Base-by-base conservation (phyloP, 2,329 filamentous ascomycete genomes). In the Colletotrichum sp. region DNA sequence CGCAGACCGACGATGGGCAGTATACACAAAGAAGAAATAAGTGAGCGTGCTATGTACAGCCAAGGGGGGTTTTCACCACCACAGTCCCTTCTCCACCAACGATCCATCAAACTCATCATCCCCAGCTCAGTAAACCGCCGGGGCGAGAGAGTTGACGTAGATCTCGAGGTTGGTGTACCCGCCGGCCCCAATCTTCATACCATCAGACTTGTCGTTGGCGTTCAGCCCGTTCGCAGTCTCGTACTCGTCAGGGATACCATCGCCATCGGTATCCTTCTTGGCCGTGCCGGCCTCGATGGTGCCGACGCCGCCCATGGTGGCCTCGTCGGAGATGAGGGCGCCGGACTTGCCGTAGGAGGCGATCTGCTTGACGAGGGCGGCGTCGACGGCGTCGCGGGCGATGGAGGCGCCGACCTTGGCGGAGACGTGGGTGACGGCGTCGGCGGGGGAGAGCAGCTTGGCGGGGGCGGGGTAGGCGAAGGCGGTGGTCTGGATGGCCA, bases 221-320 rank as follows among this genome's bases (percentile, higher is more conserved):
- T 87, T 76, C 30, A 87, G 77, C 1, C 87, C 87, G 70, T 89
- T 85, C 10, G 84, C 82, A 28, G 78, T 80, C 79, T 90, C 88
- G 78, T 85, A 88, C 28, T 83, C 84, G 80, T 90, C 88, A 5
- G 88, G 88, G 60, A 90, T 89, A 1, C 89, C 88, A 75, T 90
- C 88, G 0, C 85, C 85, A 78, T 90, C 88, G 0, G 85, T 82
- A 77, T 90, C 89, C 21, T 81, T 81, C 59, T 83, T 84, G 39
- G 82, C 82, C 1, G 80, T 82, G 10, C 87, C 88, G 13, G 82
- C 81, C 10, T 81, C 81, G 60, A 89, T 80, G 8, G 80, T 82
- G 0, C 86, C 87, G 0, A 84, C 82, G 1, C 85, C 86, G 21
- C 83, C 84, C 80, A 89, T 84, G 7, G 83, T 84, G 39, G 80